Percentiles rank a stretch among this genome's conserved stretches.
Conservation (phyloP, 768 basidiomycete genomes). For the Naganishia friedmannii region DNA sequence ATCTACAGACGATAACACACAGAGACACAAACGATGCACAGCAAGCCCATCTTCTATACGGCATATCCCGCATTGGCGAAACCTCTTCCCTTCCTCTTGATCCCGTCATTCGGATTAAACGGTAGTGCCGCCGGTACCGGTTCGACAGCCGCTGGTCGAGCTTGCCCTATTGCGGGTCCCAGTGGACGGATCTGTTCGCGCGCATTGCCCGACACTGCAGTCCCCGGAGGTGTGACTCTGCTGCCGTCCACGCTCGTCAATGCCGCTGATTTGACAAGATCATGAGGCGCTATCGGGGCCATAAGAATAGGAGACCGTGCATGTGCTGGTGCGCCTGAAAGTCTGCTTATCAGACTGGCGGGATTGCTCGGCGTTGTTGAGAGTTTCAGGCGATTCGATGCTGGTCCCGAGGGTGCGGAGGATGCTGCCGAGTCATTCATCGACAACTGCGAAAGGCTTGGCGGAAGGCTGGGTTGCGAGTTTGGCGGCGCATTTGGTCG, state of each 20-base stretch:
- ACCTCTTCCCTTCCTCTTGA: constrained; percentile 1
- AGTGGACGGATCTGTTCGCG: not conserved
- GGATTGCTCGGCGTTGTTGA: not conserved
- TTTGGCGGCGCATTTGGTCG: not conserved
- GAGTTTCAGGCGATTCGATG: not conserved
- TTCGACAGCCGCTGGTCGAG: not conserved
- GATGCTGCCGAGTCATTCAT: not conserved
- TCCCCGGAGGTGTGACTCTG: not conserved
- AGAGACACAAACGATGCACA: not conserved
- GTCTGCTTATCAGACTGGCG: not conserved
- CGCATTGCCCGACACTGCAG: not conserved
- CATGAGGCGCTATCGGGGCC: not conserved
- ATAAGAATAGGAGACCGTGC: not conserved
- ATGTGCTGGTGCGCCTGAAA: not conserved
- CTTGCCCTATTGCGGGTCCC: not conserved
- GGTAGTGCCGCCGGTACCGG: not conserved
- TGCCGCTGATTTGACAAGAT: not conserved
- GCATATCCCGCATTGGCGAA: constrained; percentile 5
- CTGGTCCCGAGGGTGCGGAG: not conserved
- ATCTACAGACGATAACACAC: not conserved
- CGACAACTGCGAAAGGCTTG: not conserved
- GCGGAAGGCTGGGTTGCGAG: not conserved
- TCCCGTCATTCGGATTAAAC: not conserved
- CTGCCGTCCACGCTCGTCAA: not conserved
- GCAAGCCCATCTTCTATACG: not conserved